Percentiles rank a stretch among this genome's conserved stretches.
Evolutionary conservation across 2,329 filamentous ascomycete species (phyloP).

Genomic region (Monilinia aucupariae): DNA sequence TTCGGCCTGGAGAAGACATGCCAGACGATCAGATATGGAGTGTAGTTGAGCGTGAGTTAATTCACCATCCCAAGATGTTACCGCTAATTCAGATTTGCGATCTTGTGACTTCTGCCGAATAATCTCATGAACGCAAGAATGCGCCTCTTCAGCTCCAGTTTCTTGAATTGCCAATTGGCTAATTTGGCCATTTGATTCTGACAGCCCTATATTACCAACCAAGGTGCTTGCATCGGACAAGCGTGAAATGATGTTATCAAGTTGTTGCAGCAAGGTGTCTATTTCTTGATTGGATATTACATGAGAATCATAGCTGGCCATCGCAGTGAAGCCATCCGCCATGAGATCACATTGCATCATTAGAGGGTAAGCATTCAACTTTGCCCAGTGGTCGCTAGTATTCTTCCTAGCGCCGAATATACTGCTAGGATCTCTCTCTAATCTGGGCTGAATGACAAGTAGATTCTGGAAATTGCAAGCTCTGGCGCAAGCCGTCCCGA

Average conservation of each 20-base stretch:
- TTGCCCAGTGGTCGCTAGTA: constrained; percentile 7
- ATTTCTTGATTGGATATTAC: constrained; percentile 16
- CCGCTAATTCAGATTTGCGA: neutral
- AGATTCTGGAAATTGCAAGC: constrained; percentile 17
- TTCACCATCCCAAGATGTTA: constrained; percentile 24
- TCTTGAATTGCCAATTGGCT: neutral
- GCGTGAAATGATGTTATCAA: constrained; percentile 13
- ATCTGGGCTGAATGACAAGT: constrained; percentile 14
- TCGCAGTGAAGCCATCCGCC: constrained; percentile 16
- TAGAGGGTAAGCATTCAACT: constrained; percentile 23
- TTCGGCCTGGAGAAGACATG: constrained; percentile 19
- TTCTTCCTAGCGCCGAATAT: constrained; percentile 6
- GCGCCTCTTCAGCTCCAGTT: constrained; percentile 2
- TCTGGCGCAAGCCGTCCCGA: neutral
- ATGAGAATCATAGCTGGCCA: constrained; percentile 16
- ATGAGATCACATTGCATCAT: constrained; percentile 18
- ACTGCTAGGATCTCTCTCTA: neutral
- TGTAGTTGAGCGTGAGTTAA: constrained; percentile 29
- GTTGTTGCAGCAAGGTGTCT: constrained; percentile 16
- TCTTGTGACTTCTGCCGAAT: constrained; percentile 9
- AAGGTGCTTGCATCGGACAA: neutral
- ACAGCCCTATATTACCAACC: constrained; percentile 22
- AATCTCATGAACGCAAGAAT: constrained; percentile 23
- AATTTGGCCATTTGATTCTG: neutral
- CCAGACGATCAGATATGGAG: constrained; percentile 22